Evolutionary conservation across 208 protist species (phyloP).

Genomic region (Leishmania gerbilli): DNA sequence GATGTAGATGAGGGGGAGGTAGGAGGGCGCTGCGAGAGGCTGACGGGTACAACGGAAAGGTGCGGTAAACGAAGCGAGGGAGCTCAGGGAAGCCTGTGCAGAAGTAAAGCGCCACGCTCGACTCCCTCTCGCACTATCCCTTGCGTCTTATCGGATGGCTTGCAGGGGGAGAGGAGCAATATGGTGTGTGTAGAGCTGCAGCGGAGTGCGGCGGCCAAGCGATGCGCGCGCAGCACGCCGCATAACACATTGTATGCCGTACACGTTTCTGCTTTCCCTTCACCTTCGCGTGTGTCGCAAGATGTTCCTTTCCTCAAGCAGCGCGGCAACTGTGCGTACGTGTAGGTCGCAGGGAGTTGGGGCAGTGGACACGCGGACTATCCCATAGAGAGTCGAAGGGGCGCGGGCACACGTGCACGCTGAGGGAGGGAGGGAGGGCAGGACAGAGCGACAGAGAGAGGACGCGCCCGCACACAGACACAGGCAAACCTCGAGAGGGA

Average conservation of each 20-base stretch:
- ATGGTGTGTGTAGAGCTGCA: background rate
- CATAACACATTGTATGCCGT: background rate
- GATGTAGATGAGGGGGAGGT: no score
- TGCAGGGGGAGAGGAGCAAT: background rate
- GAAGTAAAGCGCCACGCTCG: background rate
- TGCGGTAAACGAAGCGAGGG: background rate
- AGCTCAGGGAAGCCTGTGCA: background rate
- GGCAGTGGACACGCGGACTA: no score
- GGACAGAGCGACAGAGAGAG: background rate
- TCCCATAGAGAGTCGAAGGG: background rate
- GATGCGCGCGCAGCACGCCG: background rate
- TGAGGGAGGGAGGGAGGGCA: background rate
- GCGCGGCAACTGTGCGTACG: background rate
- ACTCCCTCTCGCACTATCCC: background rate
- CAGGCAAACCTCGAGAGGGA: background rate
- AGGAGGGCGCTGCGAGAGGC: no score
- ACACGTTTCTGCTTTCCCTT: background rate
- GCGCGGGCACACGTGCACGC: background rate
- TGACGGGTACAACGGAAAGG: no score
- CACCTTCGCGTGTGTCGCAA: background rate
- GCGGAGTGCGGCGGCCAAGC: background rate
- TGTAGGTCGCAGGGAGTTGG: background rate
- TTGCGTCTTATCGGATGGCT: background rate
- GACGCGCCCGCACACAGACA: background rate
- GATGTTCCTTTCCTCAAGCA: background rate